Base-by-base conservation (phyloP, 2,329 filamentous ascomycete genomes). In the Fusarium nisikadoi region DNA sequence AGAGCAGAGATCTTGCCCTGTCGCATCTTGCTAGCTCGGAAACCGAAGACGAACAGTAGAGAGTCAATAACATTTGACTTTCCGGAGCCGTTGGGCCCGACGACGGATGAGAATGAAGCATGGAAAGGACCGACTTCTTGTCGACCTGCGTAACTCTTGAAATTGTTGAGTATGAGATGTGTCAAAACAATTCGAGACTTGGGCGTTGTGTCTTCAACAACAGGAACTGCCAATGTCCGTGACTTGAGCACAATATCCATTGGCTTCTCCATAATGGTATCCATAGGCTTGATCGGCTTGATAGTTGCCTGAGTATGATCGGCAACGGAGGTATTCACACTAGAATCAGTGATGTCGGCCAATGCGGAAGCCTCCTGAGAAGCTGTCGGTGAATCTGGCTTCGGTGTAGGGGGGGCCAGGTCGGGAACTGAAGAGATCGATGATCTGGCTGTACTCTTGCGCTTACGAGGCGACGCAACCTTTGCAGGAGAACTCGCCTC, bases 61-160 rank as follows among this genome's bases (percentile, higher is more conserved):
- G 96, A 98, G 82, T 99, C 96, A 79, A 99, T 99, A 70, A 99
- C 97, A 77, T 99, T 99, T 27, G 96, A 98, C 81, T 99, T 99
- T 65, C 96, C 96, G 14, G 96, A 99, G 68, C 96, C 96, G 80
- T 99, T 99, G 54, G 97, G 96, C 2, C 96, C 97, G 14, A 99
- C 96, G 5, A 99, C 96, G 0, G 96, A 98, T 3, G 96, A 98
- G 83, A 99, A 99, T 0, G 96, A 99, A 4, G 94, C 89, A 80
- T 99, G 96, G 81, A 99, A 99, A 0, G 96, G 96, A 0, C 96
- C 96, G 65, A 99, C 96, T 83, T 97, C 92, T 81, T 99, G 96
- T 69, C 93, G 88, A 8, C 96, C 96, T 20, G 96, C 96, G 80
- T 99, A 99, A 84, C 95, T 98, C 85, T 99, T 99, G 89, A 99